Evolutionary conservation across 108 stramenopile species (phyloP).

Genomic region (Pinguiococcus pyrenoidosus): DNA sequence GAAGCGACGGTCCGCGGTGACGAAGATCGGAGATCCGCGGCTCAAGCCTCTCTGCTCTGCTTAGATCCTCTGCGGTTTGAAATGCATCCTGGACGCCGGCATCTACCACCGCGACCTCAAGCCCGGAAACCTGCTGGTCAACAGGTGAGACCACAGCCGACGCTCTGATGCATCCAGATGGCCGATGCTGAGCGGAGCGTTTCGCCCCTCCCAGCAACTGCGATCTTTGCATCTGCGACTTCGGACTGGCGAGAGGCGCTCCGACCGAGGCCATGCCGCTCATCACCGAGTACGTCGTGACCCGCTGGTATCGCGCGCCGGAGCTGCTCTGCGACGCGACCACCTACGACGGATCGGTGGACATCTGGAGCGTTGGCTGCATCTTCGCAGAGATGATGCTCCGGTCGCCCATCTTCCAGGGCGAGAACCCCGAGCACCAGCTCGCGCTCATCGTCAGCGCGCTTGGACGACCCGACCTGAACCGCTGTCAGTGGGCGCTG

Average conservation of each 20-base stretch:
- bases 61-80: no score
- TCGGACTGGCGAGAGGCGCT: conserved; percentile 23
- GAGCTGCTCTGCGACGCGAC: conserved; percentile 43
- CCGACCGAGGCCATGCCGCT: no score
- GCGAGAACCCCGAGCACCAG: conserved; percentile 40
- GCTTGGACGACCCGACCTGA: not conserved
- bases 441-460: no score
- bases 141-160: no score
- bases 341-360: conserved; percentile 30
- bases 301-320: conserved; percentile 89
- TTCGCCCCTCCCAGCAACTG: no score
- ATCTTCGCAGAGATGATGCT: conserved; percentile 47
- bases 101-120: no score
- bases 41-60: no score
- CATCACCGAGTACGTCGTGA: conserved; percentile 61
- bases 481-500: not conserved
- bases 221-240: conserved; percentile 32
- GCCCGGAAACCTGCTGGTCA: no score
- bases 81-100: no score
- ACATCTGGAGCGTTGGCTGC: conserved; percentile 56
- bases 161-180: no score
- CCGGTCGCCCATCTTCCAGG: conserved; percentile 43
- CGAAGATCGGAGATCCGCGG: no score
- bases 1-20: not conserved
- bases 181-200: no score